Evolutionary conservation across 805 yeast genomes (phyloP), one percentile per base, ranked within the genome.

Genomic region (Nakazawaea anatomiae): DNA sequence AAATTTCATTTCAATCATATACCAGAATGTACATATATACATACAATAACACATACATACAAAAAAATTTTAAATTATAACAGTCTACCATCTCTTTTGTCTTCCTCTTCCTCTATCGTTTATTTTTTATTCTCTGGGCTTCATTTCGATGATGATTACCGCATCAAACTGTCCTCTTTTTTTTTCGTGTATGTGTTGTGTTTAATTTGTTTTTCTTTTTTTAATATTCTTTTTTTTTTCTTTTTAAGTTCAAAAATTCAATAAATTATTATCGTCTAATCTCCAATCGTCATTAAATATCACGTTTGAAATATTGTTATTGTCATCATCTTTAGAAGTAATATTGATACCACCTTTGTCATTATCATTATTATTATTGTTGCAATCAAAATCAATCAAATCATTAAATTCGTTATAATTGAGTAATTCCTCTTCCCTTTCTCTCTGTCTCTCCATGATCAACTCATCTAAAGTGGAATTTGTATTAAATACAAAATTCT

Each of bases 371-470:
- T 32, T 32, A 32, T 8, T 11, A 11, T 30, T 39, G 5, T 18
- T 10, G 34, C 40, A 14, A 14, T 50, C 49, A 34, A 54, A 54
- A 10, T 52, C 51, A 14, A 54, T 12, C 42, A 52, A 30, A 32
- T 54, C 57, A 39, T 49, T 54, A 38, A 49, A 46, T 25, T 44
- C 55, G 43, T 54, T 50, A 43, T 54, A 54, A 29, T 34, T 50
- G 31, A 47, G 36, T 18, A 54, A 47, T 30, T 54, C 57, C 9
- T 41, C 41, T 28, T 54, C 57, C 29, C 55, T 43, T 27, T 50
- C 52, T 28, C 45, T 18, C 39, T 50, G 54, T 41, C 52, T 50
- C 35, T 46, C 47, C 50, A 51, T 42, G n/a, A 51, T 38, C 42
- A 51, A 46, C 38, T 51, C 53, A 29, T 51, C 53, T 7, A 50